Conservation (phyloP, 2,329 filamentous ascomycete genomes). For the Microdochium trichocladiopsis region DNA sequence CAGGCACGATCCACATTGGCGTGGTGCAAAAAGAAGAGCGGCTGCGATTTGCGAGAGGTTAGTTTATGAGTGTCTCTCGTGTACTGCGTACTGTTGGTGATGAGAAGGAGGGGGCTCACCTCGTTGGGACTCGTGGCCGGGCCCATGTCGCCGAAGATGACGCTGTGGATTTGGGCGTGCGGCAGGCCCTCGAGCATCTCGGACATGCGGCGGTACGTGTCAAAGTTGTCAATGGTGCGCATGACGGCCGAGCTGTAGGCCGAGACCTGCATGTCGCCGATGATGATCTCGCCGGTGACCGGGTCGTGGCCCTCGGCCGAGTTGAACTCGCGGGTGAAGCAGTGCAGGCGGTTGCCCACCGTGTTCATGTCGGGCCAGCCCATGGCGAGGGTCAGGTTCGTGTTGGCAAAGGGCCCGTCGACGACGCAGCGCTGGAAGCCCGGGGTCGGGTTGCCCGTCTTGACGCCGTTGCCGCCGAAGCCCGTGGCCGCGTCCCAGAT, state of each 20-base stretch:
- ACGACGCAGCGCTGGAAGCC: slow-evolving; percentile 11
- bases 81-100: not conserved
- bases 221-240: slow-evolving; percentile 22
- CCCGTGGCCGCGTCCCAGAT: not conserved
- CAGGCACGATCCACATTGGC: slow-evolving; percentile 12
- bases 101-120: not conserved
- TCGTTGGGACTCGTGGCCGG: slow-evolving; percentile 28
- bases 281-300: slow-evolving; percentile 24
- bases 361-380: slow-evolving; percentile 47
- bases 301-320: slow-evolving; percentile 10
- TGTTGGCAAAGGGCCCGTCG: slow-evolving; percentile 6
- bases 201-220: slow-evolving; percentile 24
- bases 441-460: not conserved
- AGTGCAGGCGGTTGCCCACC: slow-evolving; percentile 31
- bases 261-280: slow-evolving; percentile 27
- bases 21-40: slow-evolving; percentile 22
- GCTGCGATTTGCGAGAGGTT: slow-evolving; percentile 1
- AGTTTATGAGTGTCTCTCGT: not conserved
- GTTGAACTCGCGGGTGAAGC: slow-evolving; percentile 28
- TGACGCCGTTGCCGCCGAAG: not conserved
- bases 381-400: slow-evolving; percentile 39
- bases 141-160: slow-evolving; percentile 30
- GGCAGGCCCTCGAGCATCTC: slow-evolving; percentile 26
- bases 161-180: slow-evolving; percentile 21
- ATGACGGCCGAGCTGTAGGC: slow-evolving; percentile 20